Evolutionary conservation across 495 filamentous ascomycete species (phyloP).

Genomic region (Physcia stellaris): DNA sequence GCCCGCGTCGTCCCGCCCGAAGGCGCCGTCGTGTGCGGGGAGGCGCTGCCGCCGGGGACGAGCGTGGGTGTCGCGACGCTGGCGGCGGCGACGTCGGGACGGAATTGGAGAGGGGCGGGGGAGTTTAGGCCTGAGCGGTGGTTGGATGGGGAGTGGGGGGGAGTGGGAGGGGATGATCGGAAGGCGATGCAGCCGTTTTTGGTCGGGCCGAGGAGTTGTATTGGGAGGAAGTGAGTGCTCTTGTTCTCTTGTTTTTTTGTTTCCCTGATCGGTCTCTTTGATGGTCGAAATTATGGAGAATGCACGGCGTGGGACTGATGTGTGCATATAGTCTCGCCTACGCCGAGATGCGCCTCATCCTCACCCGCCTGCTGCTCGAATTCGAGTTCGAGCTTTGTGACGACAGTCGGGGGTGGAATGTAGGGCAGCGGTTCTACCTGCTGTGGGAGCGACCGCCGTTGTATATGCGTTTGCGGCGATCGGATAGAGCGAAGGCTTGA

Average conservation of each 20-base stretch:
- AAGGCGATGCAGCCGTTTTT: conserved; percentile 15
- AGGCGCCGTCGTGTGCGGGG: no score
- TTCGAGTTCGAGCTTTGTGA: conserved; percentile 35
- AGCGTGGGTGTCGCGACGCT: no score
- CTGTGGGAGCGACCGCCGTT: conserved; percentile 35
- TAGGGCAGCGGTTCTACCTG: conserved; percentile 26
- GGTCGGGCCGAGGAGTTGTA: conserved; percentile 17
- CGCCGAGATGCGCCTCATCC: conserved; percentile 39
- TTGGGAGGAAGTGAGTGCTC: conserved; percentile 18
- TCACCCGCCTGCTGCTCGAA: conserved; percentile 36
- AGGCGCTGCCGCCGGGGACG: no score
- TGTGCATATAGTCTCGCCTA: conserved; percentile 40
- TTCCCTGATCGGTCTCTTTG: no score
- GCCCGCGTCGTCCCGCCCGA: no score
- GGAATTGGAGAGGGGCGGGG: conserved; percentile 33
- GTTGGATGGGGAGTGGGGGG: conserved; percentile 23
- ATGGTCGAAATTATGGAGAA: background rate
- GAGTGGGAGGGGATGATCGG: conserved; percentile 9
- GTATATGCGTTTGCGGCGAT: no score
- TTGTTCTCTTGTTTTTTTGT: no score
- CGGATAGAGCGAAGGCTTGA: no score
- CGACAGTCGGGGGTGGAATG: conserved; percentile 23
- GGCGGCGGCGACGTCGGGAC: conserved; percentile 14
- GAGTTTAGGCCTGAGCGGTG: conserved; percentile 39
- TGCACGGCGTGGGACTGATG: background rate